Evolutionary conservation across 768 basidiomycete species (phyloP).

Genomic region (Crepidotus variabilis): DNA sequence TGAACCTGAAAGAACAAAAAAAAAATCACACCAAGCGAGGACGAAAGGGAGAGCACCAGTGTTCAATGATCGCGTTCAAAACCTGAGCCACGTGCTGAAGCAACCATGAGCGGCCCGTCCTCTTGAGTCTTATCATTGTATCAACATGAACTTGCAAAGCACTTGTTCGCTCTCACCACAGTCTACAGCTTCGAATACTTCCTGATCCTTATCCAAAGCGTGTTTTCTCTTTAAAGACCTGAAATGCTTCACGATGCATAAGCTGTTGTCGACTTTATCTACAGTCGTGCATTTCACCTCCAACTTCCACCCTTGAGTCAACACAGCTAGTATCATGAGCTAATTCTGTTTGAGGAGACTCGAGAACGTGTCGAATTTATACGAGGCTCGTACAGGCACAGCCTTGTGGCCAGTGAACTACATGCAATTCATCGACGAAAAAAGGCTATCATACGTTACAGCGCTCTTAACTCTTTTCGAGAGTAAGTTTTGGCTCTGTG

Average conservation of each 20-base stretch:
- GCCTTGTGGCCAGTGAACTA: conserved; percentile 35
- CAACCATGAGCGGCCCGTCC: background rate
- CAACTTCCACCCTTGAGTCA: conserved; percentile 29
- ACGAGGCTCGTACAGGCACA: conserved; percentile 44
- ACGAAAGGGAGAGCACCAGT: background rate
- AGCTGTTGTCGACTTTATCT: conserved; percentile 14
- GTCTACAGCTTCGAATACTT: background rate
- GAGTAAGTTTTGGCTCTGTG: background rate
- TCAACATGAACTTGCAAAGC: too few species aligned
- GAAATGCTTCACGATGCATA: conserved; percentile 12
- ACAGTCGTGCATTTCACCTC: conserved; percentile 18
- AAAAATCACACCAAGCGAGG: background rate
- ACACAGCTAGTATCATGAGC: conserved; percentile 21
- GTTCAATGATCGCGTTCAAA: conserved; percentile 22
- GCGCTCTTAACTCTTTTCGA: background rate
- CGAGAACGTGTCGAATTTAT: conserved; percentile 44
- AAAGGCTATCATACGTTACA: conserved; percentile 29
- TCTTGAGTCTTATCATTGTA: background rate
- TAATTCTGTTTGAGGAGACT: conserved; percentile 18
- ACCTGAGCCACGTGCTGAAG: conserved; percentile 21
- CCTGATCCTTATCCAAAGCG: background rate
- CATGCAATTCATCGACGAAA: conserved; percentile 26
- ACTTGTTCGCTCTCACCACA: too few species aligned
- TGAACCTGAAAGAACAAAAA: background rate
- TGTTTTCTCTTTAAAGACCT: conserved; percentile 10